These are phyloP conservation scores for Aureobasidium sp. DNA, from an alignment of 2,329 filamentous ascomycete species.

Conservation along the genomic window DNA sequence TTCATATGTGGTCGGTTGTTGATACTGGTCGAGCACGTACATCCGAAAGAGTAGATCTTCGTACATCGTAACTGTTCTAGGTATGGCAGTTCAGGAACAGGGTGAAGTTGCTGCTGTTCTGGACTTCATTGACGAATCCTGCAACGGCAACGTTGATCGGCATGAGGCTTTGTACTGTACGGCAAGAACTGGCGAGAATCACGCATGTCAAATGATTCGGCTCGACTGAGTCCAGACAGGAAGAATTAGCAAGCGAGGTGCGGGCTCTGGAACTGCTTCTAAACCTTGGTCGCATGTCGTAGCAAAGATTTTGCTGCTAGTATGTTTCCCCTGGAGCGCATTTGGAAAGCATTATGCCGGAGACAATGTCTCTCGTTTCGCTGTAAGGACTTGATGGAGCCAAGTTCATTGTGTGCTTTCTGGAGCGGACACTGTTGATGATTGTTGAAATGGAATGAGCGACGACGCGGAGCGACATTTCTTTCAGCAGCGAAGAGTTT, in stretches of 20 bases:
- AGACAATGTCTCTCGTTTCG: too few species aligned
- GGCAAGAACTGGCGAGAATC: neutral
- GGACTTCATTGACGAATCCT: neutral
- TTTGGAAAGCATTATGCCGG: too few species aligned
- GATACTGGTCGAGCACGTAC: neutral
- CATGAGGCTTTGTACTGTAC: neutral
- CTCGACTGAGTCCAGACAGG: neutral
- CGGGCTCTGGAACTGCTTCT: too few species aligned
- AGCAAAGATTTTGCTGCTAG: neutral
- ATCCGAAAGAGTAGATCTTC: neutral
- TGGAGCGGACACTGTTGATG: neutral
- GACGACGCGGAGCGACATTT: too few species aligned
- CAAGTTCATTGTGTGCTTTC: neutral
- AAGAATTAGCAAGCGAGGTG: neutral
- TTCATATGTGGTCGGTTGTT: neutral
- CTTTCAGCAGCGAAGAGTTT: too few species aligned
- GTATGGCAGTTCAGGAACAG: neutral
- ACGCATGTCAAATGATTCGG: neutral
- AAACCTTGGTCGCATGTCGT: neutral
- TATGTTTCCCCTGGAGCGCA: neutral
- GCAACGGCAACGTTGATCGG: neutral
- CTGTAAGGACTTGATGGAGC: neutral
- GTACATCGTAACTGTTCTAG: neutral
- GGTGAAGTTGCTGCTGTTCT: neutral
- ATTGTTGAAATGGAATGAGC: neutral